phyloP scores from a whole-genome alignment of 2,329 filamentous ascomycete species.

The Ciborinia camelliae region DNA sequence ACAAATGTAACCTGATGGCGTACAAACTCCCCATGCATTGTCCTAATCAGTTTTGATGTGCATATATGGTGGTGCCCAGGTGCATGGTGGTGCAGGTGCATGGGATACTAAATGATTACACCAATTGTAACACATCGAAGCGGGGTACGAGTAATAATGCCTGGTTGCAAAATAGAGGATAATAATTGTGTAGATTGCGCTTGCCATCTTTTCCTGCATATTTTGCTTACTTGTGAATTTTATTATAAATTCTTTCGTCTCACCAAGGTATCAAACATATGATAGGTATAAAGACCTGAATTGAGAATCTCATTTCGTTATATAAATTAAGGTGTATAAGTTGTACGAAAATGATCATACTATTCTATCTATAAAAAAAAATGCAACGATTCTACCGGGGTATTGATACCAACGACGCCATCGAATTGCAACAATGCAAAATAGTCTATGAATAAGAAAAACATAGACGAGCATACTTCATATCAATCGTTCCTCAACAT shows the following conservation, averaged over 20 bases:
- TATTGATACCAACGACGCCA: slow-evolving; percentile 13
- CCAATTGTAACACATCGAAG: no score
- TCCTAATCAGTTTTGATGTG: not conserved
- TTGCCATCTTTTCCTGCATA: not conserved
- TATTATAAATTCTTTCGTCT: no score
- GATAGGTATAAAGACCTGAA: not conserved
- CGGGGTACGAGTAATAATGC: not conserved
- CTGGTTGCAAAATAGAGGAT: no score
- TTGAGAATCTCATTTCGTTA: not conserved
- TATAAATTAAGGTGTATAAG: slow-evolving; percentile 8
- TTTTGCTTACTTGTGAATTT: not conserved
- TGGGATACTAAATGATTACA: no score
- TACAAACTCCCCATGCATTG: not conserved
- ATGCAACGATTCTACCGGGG: slow-evolving; percentile 6
- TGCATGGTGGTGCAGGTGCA: no score
- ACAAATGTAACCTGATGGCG: no score
- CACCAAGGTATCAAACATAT: not conserved
- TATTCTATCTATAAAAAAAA: slow-evolving; percentile 9
- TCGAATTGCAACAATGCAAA: slow-evolving; percentile 1
- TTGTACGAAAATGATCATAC: not conserved
- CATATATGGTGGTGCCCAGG: no score
- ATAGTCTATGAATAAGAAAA: not conserved
- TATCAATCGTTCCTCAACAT: slow-evolving; percentile 4
- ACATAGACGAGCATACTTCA: slow-evolving; percentile 1
- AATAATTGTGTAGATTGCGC: no score